phyloP scores from a whole-genome alignment of 768 basidiomycete genomes.

The Rhizopogon vinicolor region DNA sequence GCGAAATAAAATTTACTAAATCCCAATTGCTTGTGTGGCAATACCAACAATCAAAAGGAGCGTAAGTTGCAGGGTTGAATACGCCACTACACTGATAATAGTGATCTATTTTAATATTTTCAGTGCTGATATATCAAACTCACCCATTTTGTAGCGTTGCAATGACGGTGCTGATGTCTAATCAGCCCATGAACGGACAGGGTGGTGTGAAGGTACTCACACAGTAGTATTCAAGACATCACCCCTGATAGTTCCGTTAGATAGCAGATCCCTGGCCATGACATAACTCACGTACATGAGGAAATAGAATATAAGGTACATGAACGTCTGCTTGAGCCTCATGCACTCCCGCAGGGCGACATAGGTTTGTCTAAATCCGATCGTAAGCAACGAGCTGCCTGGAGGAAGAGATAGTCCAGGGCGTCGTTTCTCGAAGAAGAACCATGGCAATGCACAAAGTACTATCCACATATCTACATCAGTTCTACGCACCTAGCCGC shows the following conservation, averaged over 20 bases:
- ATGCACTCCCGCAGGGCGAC: conserved; percentile 60
- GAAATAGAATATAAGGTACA: conserved; percentile 74
- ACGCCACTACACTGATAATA: conserved; percentile 52
- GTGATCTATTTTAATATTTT: neutral
- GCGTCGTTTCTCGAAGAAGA: conserved; percentile 60
- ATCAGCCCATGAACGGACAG: neutral
- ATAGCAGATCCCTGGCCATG: neutral
- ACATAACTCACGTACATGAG: conserved; percentile 47
- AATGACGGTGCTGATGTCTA: conserved; percentile 53
- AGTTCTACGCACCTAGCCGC: neutral
- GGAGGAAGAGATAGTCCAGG: conserved; percentile 60
- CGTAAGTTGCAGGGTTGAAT: conserved; percentile 69
- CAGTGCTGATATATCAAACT: neutral
- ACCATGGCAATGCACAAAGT: conserved; percentile 69
- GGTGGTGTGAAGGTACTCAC: conserved; percentile 31
- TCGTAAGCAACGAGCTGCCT: conserved; percentile 49
- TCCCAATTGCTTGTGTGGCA: conserved; percentile 58
- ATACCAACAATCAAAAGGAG: conserved; percentile 65
- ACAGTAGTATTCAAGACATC: conserved; percentile 74
- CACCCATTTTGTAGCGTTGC: conserved; percentile 69
- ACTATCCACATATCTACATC: conserved; percentile 31
- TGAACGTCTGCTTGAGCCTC: conserved; percentile 66
- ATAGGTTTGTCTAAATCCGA: conserved; percentile 67
- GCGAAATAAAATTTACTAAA: conserved; percentile 45
- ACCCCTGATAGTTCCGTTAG: conserved; percentile 39